Evolutionary conservation across 2,329 filamentous ascomycete genomes (phyloP).

Genomic region (Fusarium mundagurra): DNA sequence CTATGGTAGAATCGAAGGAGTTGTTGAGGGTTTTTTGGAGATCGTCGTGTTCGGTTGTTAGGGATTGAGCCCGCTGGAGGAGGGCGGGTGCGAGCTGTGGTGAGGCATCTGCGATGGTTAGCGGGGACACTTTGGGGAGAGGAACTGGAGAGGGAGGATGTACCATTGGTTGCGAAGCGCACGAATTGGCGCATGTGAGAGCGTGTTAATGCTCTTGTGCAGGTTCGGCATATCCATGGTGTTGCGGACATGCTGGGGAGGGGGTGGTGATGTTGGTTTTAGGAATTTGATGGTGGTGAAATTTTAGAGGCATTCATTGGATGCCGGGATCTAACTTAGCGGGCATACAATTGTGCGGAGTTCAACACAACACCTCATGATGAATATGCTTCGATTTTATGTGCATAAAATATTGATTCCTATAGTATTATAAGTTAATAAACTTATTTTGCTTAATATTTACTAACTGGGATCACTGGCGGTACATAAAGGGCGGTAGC

Average conservation of each 20-base stretch:
- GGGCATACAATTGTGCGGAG: slow-evolving; percentile 24
- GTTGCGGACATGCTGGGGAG: slow-evolving; percentile 44
- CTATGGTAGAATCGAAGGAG: slow-evolving; percentile 65
- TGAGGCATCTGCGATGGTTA: slow-evolving; percentile 28
- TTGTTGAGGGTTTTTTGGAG: slow-evolving; percentile 62
- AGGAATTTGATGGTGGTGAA: slow-evolving; percentile 11
- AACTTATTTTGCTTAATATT: too few relatives aligned
- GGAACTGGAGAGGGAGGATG: not conserved
- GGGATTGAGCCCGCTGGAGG: slow-evolving; percentile 66
- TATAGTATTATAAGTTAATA: too few relatives aligned
- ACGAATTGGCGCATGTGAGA: slow-evolving; percentile 40
- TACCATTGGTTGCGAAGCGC: slow-evolving; percentile 49
- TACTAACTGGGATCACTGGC: too few relatives aligned
- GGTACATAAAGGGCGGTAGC: not conserved
- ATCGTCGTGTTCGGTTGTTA: slow-evolving; percentile 66
- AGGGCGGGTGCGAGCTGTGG: slow-evolving; percentile 61
- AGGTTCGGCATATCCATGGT: slow-evolving; percentile 52
- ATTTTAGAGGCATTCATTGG: slow-evolving; percentile 33
- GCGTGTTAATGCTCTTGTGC: slow-evolving; percentile 45
- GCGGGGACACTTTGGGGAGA: not conserved
- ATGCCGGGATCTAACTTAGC: not conserved
- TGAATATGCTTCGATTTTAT: not conserved
- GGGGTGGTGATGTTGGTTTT: not conserved
- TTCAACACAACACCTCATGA: not conserved
- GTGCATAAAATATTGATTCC: rapidly evolving